Percentiles rank a stretch among this genome's conserved stretches.
These are phyloP conservation scores for Suillus tomentosus DNA, from an alignment of 768 basidiomycete genomes.

Conservation along the genomic window DNA sequence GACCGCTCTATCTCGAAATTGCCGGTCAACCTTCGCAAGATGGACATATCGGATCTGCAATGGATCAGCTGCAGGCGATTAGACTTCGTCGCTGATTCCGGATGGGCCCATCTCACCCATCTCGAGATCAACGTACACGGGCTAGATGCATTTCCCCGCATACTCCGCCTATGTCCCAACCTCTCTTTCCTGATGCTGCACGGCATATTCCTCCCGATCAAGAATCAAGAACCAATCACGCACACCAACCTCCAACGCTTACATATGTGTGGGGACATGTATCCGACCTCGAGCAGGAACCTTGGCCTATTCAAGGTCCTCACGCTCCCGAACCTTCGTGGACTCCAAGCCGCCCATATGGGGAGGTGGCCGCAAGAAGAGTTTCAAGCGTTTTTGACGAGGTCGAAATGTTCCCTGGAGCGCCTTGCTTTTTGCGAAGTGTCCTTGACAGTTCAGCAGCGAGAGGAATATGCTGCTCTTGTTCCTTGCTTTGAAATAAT, in stretches of 20 bases:
- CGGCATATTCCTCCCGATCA: background rate
- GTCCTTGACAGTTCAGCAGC: background rate
- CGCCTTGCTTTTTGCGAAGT: background rate
- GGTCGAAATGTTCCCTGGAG: constrained; percentile 24
- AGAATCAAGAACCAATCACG: background rate
- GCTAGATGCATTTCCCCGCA: constrained; percentile 4
- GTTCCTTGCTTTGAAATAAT: background rate
- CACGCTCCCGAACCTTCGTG: constrained; percentile 18
- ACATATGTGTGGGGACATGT: background rate
- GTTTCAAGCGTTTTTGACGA: constrained; percentile 21
- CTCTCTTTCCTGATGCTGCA: background rate
- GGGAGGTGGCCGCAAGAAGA: constrained; percentile 18
- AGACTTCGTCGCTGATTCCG: background rate
- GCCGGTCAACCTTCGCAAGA: constrained; percentile 10
- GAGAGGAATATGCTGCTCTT: background rate
- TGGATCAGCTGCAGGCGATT: background rate
- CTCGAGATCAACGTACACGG: constrained; percentile 11
- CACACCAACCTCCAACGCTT: background rate
- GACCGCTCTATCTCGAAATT: constrained; percentile 10
- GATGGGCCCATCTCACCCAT: constrained; percentile 15
- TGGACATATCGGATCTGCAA: background rate
- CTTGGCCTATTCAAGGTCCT: constrained; percentile 15
- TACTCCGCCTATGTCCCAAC: background rate
- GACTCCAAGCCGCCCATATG: constrained; percentile 15
- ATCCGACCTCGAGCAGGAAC: background rate